Base-by-base conservation (phyloP, 2,329 filamentous ascomycete genomes). In the Xylariomycetidae sp. region DNA sequence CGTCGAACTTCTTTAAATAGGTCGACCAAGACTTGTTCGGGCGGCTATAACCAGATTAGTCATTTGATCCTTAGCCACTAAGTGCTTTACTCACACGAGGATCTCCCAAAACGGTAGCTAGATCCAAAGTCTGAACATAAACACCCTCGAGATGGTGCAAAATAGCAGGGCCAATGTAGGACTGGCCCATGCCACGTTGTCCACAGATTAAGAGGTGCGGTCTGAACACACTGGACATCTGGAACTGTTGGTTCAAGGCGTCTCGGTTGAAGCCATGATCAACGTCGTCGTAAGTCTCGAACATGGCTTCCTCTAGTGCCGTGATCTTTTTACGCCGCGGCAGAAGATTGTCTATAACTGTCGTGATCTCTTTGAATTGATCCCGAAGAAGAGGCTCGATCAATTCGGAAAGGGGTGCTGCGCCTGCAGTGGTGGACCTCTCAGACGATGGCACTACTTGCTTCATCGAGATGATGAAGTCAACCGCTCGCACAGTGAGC, bases 401-500 rank as follows among this genome's bases (percentile, higher is more conserved):
- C 9, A 76, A 72, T 47, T 82, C 82, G 2, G 88, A 86, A 13
- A 98, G 66, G 1, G 90, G 84, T 11, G 83, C 76, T 33, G 90
- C 89, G 10, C 83, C 86, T 10, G 89, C 90, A 4, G 88, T 83
- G 1, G 88, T 82, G 29, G 90, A 90, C 42, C 92, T 74, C 58
- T 97, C 88, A 0, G 92, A 97, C 1, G 92, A 97, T 6, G 92
- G 92, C 9, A 96, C 77, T 63, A 98, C 88, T 62, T 94, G 94
- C 66, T 95, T 94, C 55, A 96, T 82, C 1, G 90, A 94, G 11
- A 96, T 75, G 85, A 95, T 95, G 51, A 98, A 98, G 59, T 98
- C 92, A 36, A 92, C 92, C 4, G 92, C 88, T 27, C 86, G 82
- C 23, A 98, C 80, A 37, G 80, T 80, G 53, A 98, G 95, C 50